phyloP scores from a whole-genome alignment of 306 rosid species.

The Ziziphus jujuba region DNA sequence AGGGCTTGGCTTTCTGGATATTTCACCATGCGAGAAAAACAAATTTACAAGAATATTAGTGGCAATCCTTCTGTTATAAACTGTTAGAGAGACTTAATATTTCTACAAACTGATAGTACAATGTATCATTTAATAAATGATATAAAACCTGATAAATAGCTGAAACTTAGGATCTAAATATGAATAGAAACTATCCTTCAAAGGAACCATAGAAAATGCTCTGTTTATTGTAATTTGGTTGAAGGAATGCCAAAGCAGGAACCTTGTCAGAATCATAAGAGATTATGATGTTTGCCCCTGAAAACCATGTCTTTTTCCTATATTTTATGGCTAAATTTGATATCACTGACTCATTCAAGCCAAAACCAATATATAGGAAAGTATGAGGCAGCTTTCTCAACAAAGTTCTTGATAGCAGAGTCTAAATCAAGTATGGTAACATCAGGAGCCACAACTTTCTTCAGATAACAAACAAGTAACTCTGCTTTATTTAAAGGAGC shows the following conservation, averaged over 20 bases:
- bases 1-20: no score
- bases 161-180: not conserved
- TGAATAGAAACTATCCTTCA: constrained; percentile 62
- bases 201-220: constrained; percentile 87
- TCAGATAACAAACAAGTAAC: constrained; percentile 72
- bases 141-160: not conserved
- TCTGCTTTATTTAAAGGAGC: no score
- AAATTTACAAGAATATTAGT: no score
- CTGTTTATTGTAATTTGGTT: constrained; percentile 67
- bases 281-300: constrained; percentile 79
- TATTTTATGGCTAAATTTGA: constrained; percentile 61
- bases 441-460: constrained; percentile 85
- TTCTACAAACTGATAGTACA: not conserved
- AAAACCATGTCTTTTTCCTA: constrained; percentile 93
- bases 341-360: constrained; percentile 57
- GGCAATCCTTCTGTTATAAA: no score
- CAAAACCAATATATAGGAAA: constrained; percentile 90
- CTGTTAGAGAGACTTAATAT: no score
- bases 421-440: constrained; percentile 84
- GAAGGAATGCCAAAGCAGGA: constrained; percentile 82
- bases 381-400: constrained; percentile 64
- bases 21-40: no score
- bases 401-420: constrained; percentile 61
- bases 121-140: not conserved
- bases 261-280: constrained; percentile 77